Evolutionary conservation across 2,329 filamentous ascomycete genomes (phyloP).

Genomic region (Colletotrichum trifolii): DNA sequence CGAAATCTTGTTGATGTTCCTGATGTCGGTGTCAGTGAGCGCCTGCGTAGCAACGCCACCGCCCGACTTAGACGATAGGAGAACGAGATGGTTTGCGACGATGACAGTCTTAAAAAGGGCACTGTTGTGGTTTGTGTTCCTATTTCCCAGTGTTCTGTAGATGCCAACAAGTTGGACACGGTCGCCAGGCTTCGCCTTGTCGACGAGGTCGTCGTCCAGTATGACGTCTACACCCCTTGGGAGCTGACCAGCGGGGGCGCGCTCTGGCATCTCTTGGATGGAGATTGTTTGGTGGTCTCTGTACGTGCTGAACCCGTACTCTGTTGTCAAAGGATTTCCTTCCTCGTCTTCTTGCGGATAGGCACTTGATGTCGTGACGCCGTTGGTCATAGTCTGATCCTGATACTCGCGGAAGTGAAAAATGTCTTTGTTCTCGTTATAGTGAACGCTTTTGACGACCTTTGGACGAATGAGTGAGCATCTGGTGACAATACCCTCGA

Average conservation of each 20-base stretch:
- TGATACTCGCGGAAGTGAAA: slow-evolving; percentile 92
- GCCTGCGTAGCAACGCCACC: slow-evolving; percentile 91
- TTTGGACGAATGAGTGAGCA: slow-evolving; percentile 96
- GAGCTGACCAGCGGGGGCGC: slow-evolving; percentile 93
- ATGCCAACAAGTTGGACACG: slow-evolving; percentile 97
- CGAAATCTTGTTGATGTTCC: slow-evolving; percentile 97
- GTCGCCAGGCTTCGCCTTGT: slow-evolving; percentile 94
- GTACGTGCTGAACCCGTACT: slow-evolving; percentile 96
- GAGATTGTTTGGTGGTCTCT: slow-evolving; percentile 97
- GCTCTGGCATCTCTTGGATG: slow-evolving; percentile 99
- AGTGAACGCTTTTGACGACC: slow-evolving; percentile 98
- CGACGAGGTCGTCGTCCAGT: slow-evolving; percentile 94
- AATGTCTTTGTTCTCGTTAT: slow-evolving; percentile 85
- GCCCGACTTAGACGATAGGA: slow-evolving; percentile 94
- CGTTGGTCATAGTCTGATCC: slow-evolving; percentile 97
- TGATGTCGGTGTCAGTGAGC: slow-evolving; percentile 96
- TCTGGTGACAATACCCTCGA: slow-evolving; percentile 97
- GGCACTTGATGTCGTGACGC: slow-evolving; percentile 87
- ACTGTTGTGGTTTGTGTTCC: slow-evolving; percentile 90
- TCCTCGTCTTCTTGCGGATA: slow-evolving; percentile 95
- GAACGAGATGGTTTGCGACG: slow-evolving; percentile 92
- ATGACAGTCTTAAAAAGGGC: slow-evolving; percentile 95
- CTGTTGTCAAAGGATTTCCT: slow-evolving; percentile 90
- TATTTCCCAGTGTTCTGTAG: slow-evolving; percentile 92
- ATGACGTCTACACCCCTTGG: slow-evolving; percentile 96